Evolutionary conservation across 345 rosid species (phyloP), one percentile per base, ranked within the genome.

Genomic region (Populus davidiana): DNA sequence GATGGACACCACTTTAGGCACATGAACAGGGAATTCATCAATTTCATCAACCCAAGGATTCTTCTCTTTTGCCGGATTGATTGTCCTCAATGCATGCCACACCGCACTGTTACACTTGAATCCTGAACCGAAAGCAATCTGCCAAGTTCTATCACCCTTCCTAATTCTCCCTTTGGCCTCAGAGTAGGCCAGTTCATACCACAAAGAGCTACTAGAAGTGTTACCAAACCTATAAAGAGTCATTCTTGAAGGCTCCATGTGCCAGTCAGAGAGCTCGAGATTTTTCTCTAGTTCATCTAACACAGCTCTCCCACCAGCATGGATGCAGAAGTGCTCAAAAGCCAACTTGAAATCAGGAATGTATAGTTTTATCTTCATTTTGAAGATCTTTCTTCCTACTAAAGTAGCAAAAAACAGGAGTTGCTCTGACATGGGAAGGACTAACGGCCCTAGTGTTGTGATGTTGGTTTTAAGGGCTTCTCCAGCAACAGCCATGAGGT

Each of bases 241-340:
- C 98, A 94, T 94, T 72, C 98, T 90, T 36, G 98, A 94, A 12
- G 98, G 94, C 80, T 94, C 98, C 98, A 94, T 92, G 68, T 94
- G 98, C 96, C 92, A 87, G 0, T 91, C 92, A 1, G 83, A 82
- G 5, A 94, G 86, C 56, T 91, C 91, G 11, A 94, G 88, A 49
- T 89, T 92, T 82, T 94, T 94, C 89, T 94, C 97, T 0, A 94
- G 77, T 85, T 94, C 98, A 7, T 94, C 98, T 2, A 94, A 81
- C 54, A 94, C 98, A 0, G 97, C 98, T 77, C 98, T 88, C 18
- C 98, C 98, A 66, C 98, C 98, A 0, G 97, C 97, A 0, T 93
- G 97, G 20, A 93, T 91, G 44, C 98, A 93, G 69, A 93, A 93
- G 74, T 93, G 98, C 81, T 93, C 98, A 76, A 93, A 93, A 5